These are phyloP conservation scores for Penicillium corylophilum DNA, from an alignment of 2,329 filamentous ascomycete genomes.

Conservation along the genomic window DNA sequence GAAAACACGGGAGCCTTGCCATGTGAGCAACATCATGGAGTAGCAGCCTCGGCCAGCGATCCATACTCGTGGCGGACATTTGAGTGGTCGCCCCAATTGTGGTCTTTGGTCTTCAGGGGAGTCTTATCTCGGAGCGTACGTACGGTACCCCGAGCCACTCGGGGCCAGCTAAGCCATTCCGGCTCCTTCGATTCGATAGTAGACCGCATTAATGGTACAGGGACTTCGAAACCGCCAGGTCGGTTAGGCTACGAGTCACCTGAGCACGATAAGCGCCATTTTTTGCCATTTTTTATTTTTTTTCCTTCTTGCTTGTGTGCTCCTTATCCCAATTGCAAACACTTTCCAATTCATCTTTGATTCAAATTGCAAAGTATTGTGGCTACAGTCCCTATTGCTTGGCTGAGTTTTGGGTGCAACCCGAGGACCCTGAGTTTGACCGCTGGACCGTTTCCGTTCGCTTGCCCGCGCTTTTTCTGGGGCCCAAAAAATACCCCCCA, in stretches of 20 bases:
- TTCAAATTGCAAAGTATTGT: neutral
- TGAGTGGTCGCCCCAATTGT: neutral
- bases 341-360: neutral
- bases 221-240: constrained; percentile 17
- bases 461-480: constrained; percentile 17
- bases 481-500: constrained; percentile 17
- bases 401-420: constrained; percentile 5
- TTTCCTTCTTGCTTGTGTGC: neutral
- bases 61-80: neutral
- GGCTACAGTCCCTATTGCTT: neutral
- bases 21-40: too few species aligned
- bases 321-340: constrained; percentile 1
- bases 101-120: neutral
- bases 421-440: constrained; percentile 9
- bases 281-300: constrained; percentile 19
- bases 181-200: constrained; percentile 2
- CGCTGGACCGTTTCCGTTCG: constrained; percentile 19
- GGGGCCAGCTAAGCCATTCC: neutral
- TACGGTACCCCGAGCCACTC: neutral
- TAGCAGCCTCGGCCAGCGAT: neutral
- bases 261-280: constrained; percentile 24
- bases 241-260: constrained; percentile 20
- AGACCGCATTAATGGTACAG: constrained; percentile 1
- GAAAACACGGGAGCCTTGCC: constrained; percentile 4
- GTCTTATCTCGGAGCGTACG: constrained; percentile 8